phyloP scores from a whole-genome alignment of 345 rosid genomes.

The Conringia planisiliqua region DNA sequence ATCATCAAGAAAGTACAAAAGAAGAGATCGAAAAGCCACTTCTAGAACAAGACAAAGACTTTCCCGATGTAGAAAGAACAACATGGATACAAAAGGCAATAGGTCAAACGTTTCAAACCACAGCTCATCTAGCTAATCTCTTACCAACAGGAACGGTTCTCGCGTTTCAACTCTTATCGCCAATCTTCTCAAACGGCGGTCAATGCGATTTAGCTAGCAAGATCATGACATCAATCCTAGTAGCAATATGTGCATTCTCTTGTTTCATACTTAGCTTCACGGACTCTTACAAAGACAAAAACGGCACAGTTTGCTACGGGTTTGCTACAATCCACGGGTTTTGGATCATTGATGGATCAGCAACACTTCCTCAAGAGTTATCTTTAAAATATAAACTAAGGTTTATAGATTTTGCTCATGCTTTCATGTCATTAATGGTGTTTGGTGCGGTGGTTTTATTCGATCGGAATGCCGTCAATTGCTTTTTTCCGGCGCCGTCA shows the following conservation, averaged over 20 bases:
- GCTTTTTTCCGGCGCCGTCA: constrained; percentile 81
- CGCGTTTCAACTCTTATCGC: constrained; percentile 81
- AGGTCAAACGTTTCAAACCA: constrained; percentile 79
- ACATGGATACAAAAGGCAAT: constrained; percentile 69
- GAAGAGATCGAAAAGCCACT: constrained; percentile 43
- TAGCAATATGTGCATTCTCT: constrained; percentile 62
- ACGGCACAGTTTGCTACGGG: constrained; percentile 71
- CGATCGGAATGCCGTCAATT: constrained; percentile 63
- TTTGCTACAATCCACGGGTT: constrained; percentile 63
- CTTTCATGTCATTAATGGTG: constrained; percentile 70
- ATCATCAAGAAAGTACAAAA: neutral
- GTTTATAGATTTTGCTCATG: constrained; percentile 76
- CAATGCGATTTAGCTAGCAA: constrained; percentile 55
- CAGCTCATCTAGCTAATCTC: constrained; percentile 84
- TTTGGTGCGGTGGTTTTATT: constrained; percentile 74
- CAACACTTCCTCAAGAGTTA: constrained; percentile 49
- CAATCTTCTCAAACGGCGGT: constrained; percentile 76
- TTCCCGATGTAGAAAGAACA: constrained; percentile 42
- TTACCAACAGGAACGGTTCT: constrained; percentile 93
- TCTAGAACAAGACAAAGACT: constrained; percentile 29
- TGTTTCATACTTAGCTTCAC: constrained; percentile 74
- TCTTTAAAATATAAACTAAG: constrained; percentile 48
- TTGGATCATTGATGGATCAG: constrained; percentile 85
- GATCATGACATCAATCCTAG: constrained; percentile 55
- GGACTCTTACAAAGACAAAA: constrained; percentile 70